phyloP scores from a whole-genome alignment of 495 filamentous ascomycete genomes.

The Penicillium diatomitis region DNA sequence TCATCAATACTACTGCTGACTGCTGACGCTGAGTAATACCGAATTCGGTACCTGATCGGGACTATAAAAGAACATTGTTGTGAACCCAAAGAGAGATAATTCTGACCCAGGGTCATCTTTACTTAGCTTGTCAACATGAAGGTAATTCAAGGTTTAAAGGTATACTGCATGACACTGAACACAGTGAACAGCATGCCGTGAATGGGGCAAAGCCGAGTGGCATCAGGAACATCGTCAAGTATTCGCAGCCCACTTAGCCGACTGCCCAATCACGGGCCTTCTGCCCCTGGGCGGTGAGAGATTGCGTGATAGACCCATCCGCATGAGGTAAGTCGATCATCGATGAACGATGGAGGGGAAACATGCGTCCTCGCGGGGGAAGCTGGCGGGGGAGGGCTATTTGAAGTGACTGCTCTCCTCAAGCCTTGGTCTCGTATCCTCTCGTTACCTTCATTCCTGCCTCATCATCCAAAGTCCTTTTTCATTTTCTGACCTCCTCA shows the following conservation, averaged over 20 bases:
- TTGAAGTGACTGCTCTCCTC: constrained; percentile 13
- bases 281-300: constrained; percentile 23
- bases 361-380: not conserved
- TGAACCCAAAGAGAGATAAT: too few relatives aligned
- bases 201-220: not conserved
- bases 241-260: constrained; percentile 21
- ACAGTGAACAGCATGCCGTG: not conserved
- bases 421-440: not conserved
- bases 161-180: not conserved
- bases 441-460: not conserved
- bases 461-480: not conserved
- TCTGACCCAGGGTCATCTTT: too few relatives aligned
- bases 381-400: constrained; percentile 18
- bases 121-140: too few relatives aligned
- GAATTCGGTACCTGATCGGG: too few relatives aligned
- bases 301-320: constrained; percentile 32
- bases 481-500: constrained; percentile 8
- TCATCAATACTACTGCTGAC: too few relatives aligned
- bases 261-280: constrained; percentile 17
- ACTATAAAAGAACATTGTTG: too few relatives aligned
- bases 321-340: constrained; percentile 17
- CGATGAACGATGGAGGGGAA: not conserved
- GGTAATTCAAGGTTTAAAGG: too few relatives aligned
- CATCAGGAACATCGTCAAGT: constrained; percentile 8
- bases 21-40: too few relatives aligned